Evolutionary conservation across 805 yeast species (phyloP), one percentile per base, ranked within the genome.

Genomic region (Lachancea nothofagi): DNA sequence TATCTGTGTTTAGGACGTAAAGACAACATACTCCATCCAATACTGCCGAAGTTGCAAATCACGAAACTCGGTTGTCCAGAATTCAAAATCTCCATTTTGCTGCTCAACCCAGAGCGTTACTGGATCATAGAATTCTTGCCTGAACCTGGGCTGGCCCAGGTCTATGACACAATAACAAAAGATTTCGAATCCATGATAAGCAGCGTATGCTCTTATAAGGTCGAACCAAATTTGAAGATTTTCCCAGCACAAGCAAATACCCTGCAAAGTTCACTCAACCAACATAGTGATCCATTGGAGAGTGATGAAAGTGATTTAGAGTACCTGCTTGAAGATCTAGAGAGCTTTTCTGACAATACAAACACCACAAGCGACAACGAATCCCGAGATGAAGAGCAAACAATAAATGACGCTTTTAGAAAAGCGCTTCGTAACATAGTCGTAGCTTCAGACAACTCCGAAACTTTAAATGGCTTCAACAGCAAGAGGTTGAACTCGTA

Each of bases 71-170:
- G 46, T 43, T 33, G 66, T 66, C 36, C 73, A 71, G 48, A 24
- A 7, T 40, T 19, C 24, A 48, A 43, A 13, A 80, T 80, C 48
- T 67, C 81, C 2, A 55, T 84, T 13, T 80, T 87, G 0, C 68
- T 85, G 42, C 76, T 75, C 20, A 83, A 83, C 50, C 94, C 94
- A 0, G 81, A 78, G 46, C 64, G 90, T 50, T 83, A 77, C 58
- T 85, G 94, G 95, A 69, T 73, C 21, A 65, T 78, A 31, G 64
- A 54, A 14, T 50, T 66, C 39, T 48, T 55, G 17, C 54, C 63
- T 3, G 15, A 17, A n/a, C 28, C 24, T 13, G 30, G 19, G 15
- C 30, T 3, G 7, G 24, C 26, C n/a, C 28, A 10, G 33, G 36
- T 29, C 9, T 14, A 18, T 18, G 22, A 12, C 8, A 30, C n/a